Evolutionary conservation across 2,329 filamentous ascomycete species (phyloP), one percentile per base, ranked within the genome.

Genomic region (Curvularia sp.): DNA sequence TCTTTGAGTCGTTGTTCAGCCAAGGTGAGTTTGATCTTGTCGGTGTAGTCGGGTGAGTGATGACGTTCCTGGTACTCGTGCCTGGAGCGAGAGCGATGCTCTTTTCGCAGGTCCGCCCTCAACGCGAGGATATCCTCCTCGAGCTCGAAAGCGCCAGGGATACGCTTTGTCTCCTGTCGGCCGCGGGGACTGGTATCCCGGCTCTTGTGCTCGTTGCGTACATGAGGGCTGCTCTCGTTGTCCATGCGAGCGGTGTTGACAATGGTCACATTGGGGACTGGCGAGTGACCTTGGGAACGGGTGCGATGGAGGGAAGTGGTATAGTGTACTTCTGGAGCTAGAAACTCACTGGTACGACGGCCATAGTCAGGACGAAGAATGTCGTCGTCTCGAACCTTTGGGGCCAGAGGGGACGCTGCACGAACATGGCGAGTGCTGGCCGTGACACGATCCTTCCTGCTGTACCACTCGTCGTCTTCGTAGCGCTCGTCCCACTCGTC

Each of bases 241-340:
- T 77, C 71, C 61, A 77, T 75, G 52, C 73, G 72, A 53, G 77
- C 76, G 54, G 77, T 78, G 67, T 81, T 81, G 72, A 80, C 78
- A 60, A 82, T 80, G 64, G 79, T 80, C 61, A 82, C 77, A 47
- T 79, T 77, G 18, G 80, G 80, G n/a, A 71, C 72, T 13, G 79
- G 79, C 24, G 73, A 63, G 54, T 79, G 75, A 44, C 81, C 80
- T 42, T 77, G 75, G 15, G 80, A 82, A 57, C 79, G 77, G 48
- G 78, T 79, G 53, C 81, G 78, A 49, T 81, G 77, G 15, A 81
- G 75, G 42, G 74, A 73, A 42, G 65, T 62, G 1, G 67, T 61
- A 39, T 68, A 75, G 53, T 66, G 63, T 18, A 60, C 61, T 44
- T 75, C 70, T 0, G 74, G 75, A 12, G 53, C 58, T 24, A 77